Evolutionary conservation across 192 early-diverging fungal species (phyloP), one percentile per base, ranked within the genome.

Genomic region (Coemansia sp.): DNA sequence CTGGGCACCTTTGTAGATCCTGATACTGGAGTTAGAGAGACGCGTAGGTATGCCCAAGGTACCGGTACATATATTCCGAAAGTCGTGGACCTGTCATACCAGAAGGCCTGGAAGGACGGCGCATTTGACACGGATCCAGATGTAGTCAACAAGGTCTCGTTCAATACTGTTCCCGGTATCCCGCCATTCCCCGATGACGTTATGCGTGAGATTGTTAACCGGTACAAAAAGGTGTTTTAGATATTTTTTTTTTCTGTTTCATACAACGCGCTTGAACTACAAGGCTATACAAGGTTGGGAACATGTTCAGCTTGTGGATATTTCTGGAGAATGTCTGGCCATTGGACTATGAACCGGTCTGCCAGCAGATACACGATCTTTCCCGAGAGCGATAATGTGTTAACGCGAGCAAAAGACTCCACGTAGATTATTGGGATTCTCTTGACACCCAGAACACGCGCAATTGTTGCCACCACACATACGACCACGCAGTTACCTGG

Each of bases 341-440:
- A 99, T 74, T 96, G 96, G 20, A 99, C 95, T 5, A 99, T 53
- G 71, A 99, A 97, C 7, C 86, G 71, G 73, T 97, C 95, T 1
- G 87, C 89, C 67, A 97, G 78, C 20, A 68, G 86, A 80, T 95
- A 95, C 29, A 95, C 53, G 16, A 99, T 73, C 79, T 85, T 89
- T 8, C 95, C 96, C 0, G 94, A 89, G 4, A 99, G 74, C n/a
- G 96, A 98, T n/a, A 97, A 73, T 3, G 85, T 83, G 10, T 81
- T 63, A 0, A 98, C 95, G 16, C 97, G 85, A 27, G 97, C 97
- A 88, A 95, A 92, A 9, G 95, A 95, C 81, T 99, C 96, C 3
- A 99, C 80, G 83, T 92, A 97, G 9, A 97, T 73, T 12, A 96
- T 72, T 7, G 85, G 84, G 7, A 88, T 89, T 20, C 65, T 64